Evolutionary conservation across 306 rosid species (phyloP).

Genomic region (Dryas drummondii): DNA sequence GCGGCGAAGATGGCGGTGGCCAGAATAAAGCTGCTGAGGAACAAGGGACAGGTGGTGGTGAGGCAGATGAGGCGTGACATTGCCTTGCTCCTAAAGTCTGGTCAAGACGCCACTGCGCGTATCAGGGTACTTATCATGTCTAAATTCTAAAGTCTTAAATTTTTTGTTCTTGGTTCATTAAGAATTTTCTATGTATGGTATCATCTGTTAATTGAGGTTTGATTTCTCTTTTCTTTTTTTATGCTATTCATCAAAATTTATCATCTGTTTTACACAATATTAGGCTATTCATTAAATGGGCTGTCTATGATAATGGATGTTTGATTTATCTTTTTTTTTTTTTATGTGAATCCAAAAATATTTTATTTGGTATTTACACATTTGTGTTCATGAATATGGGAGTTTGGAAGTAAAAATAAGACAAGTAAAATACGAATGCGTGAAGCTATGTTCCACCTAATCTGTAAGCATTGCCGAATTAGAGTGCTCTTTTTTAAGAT

Average conservation of each 20-base stretch:
- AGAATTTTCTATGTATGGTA: not conserved
- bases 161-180: not conserved
- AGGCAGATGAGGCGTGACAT: slow-evolving; percentile 98
- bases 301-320: not conserved
- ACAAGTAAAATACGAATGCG: too few relatives aligned
- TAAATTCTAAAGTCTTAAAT: not conserved
- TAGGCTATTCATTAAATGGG: not conserved
- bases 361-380: too few relatives aligned
- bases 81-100: slow-evolving; percentile 85
- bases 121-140: slow-evolving; percentile 60
- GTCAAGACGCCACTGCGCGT: slow-evolving; percentile 97
- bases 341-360: not conserved
- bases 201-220: not conserved
- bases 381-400: too few relatives aligned
- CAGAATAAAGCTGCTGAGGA: slow-evolving; percentile 89
- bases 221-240: not conserved
- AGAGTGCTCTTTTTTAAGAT: too few relatives aligned
- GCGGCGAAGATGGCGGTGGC: slow-evolving; percentile 99
- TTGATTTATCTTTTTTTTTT: not conserved
- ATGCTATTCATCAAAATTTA: not conserved
- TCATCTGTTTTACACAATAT: not conserved
- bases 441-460: too few relatives aligned
- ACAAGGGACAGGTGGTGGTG: slow-evolving; percentile 88
- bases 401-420: too few relatives aligned
- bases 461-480: too few relatives aligned